Percentiles rank a stretch among this genome's conserved stretches.
These are phyloP conservation scores for Porogramme epimiltina DNA, from an alignment of 1,284 basidiomycete species.

Conservation along the genomic window DNA sequence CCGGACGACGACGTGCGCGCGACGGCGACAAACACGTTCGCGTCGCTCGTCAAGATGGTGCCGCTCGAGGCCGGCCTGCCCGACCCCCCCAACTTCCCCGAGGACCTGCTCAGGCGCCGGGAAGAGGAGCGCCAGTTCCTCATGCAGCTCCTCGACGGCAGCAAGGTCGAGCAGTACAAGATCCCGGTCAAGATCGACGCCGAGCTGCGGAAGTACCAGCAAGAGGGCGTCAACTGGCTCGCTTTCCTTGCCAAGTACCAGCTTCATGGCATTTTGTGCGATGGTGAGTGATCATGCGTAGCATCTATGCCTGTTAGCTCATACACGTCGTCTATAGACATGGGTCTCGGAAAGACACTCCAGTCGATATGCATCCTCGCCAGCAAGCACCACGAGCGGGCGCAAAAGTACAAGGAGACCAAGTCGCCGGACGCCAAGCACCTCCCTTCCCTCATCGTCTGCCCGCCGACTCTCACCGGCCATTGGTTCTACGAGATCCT, in stretches of 20 bases:
- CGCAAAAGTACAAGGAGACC: constrained; percentile 68
- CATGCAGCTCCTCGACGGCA: constrained; percentile 91
- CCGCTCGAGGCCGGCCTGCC: constrained; percentile 97
- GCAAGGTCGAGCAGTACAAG: constrained; percentile 90
- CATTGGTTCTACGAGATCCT: constrained; percentile 99
- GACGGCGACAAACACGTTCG: constrained; percentile 95
- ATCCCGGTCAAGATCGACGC: constrained; percentile 92
- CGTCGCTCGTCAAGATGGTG: constrained; percentile 98
- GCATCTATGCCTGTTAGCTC: background rate
- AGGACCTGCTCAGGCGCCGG: constrained; percentile 86
- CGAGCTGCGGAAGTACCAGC: constrained; percentile 95
- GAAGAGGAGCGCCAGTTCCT: constrained; percentile 92
- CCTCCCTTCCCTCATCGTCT: constrained; percentile 93
- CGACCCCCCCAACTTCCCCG: constrained; percentile 91
- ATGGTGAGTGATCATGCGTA: constrained; percentile 60
- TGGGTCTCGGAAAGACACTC: constrained; percentile 98
- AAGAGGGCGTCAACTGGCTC: constrained; percentile 98
- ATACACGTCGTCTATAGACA: constrained; percentile 58
- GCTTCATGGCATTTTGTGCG: constrained; percentile 96
- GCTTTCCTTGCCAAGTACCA: constrained; percentile 98
- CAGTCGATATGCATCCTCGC: constrained; percentile 98
- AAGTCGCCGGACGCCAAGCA: constrained; percentile 80
- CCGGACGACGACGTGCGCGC: constrained; percentile 89
- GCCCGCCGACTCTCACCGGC: constrained; percentile 95
- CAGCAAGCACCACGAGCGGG: constrained; percentile 90